Percentiles rank a stretch among this genome's conserved stretches.
These are phyloP conservation scores for Paramecium caudatum DNA, from an alignment of 73 alveolate species.

Conservation along the genomic window DNA sequence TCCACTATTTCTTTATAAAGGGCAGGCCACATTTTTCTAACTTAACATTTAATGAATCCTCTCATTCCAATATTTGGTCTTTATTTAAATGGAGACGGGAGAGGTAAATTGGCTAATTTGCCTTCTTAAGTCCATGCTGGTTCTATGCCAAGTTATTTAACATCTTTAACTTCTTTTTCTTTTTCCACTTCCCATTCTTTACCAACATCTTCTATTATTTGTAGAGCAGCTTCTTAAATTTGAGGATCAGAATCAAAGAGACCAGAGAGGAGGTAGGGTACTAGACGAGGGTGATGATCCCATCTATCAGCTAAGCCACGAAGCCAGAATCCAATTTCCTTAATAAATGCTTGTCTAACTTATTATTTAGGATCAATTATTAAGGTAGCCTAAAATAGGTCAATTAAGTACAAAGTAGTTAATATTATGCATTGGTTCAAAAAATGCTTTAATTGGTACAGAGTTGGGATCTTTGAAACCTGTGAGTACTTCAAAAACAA, in stretches of 20 bases:
- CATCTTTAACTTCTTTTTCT: slow-evolving; percentile 95
- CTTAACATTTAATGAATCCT: slow-evolving; percentile 87
- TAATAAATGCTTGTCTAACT: slow-evolving; percentile 92
- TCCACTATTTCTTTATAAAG: slow-evolving; percentile 95
- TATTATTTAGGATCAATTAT: slow-evolving; percentile 92
- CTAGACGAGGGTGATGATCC: slow-evolving; percentile 97
- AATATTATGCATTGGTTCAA: slow-evolving; percentile 93
- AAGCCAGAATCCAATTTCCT: slow-evolving; percentile 93
- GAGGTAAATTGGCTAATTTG: slow-evolving; percentile 78
- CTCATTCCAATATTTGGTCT: slow-evolving; percentile 98
- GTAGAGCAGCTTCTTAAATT: slow-evolving; percentile 90
- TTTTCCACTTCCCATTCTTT: slow-evolving; percentile 94
- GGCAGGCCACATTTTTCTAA: slow-evolving; percentile 94
- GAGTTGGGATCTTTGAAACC: slow-evolving; percentile 99
- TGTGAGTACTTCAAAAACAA: slow-evolving; percentile 79
- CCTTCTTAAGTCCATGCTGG: slow-evolving; percentile 96
- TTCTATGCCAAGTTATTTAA: slow-evolving; percentile 93
- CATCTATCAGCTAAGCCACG: slow-evolving; percentile 93
- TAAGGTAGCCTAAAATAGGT: slow-evolving; percentile 83
- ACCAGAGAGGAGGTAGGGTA: slow-evolving; percentile 97
- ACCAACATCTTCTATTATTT: slow-evolving; percentile 96
- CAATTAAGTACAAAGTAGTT: slow-evolving; percentile 83
- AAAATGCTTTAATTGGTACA: slow-evolving; percentile 98
- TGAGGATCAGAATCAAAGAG: slow-evolving; percentile 92
- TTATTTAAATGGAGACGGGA: slow-evolving; percentile 92